phyloP scores from a whole-genome alignment of 2,329 filamentous ascomycete species.

The Basipetospora chlamydospora region DNA sequence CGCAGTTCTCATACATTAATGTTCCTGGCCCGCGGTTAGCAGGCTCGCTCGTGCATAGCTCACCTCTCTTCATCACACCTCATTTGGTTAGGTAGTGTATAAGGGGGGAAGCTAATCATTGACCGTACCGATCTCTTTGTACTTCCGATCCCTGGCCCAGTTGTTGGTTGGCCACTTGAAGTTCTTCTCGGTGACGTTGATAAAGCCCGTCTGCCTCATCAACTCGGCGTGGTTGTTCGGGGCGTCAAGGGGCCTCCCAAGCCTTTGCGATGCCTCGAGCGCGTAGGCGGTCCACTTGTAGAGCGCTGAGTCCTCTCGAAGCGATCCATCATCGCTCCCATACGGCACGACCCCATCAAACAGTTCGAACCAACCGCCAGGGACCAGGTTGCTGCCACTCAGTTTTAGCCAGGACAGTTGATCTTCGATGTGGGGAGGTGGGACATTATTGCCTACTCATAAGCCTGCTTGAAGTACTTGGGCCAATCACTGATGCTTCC shows the following conservation, averaged over 20 bases:
- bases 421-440: background rate
- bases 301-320: background rate
- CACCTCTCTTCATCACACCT: background rate
- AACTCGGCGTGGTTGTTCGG: background rate
- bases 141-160: no score
- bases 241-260: background rate
- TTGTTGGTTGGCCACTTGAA: background rate
- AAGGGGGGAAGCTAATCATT: background rate
- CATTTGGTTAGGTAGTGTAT: no score
- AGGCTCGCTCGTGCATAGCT: background rate
- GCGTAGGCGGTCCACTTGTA: background rate
- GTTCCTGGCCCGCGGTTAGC: slow-evolving; percentile 10
- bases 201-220: background rate
- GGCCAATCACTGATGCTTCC: background rate
- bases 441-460: background rate
- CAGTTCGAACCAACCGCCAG: background rate
- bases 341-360: background rate
- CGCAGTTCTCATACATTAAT: slow-evolving; percentile 12
- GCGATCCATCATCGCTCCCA: background rate
- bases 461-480: background rate
- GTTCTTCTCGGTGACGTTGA: background rate
- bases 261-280: background rate
- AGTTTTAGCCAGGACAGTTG: background rate
- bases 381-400: background rate
- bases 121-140: background rate